Percentiles rank a stretch among this genome's conserved stretches.
Conservation (phyloP, 192 early-diverging fungal species). For the Endogone sp. region DNA sequence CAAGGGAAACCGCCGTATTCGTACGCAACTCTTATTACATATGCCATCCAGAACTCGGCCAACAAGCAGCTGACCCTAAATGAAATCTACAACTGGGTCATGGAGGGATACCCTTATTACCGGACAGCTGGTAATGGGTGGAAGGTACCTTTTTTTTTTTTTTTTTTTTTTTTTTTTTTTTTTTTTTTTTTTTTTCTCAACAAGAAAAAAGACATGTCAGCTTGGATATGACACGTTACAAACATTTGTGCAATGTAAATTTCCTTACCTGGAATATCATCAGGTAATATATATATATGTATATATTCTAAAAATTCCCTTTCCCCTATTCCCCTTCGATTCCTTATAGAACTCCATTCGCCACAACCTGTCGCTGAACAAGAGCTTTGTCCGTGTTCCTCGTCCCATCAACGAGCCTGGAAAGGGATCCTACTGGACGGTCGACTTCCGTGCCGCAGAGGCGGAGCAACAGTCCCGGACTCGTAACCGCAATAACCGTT, state of each 20-base stretch:
- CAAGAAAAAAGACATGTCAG: too few species aligned
- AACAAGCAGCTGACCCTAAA: constrained; percentile 72
- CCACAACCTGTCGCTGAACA: constrained; percentile 81
- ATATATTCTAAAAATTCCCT: too few species aligned
- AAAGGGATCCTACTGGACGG: constrained; percentile 84
- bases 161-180: background rate
- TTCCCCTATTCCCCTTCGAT: too few species aligned
- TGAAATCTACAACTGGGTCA: constrained; percentile 82
- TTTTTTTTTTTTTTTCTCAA: background rate
- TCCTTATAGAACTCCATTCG: constrained; percentile 74
- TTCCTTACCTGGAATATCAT: too few species aligned
- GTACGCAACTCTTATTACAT: constrained; percentile 79
- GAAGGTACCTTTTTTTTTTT: constrained; percentile 36
- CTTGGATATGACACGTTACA: too few species aligned
- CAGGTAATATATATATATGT: too few species aligned
- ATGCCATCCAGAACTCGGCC: constrained; percentile 69
- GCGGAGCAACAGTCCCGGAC: constrained; percentile 15
- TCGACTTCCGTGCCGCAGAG: constrained; percentile 48
- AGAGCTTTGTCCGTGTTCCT: constrained; percentile 73
- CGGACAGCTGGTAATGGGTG: constrained; percentile 66
- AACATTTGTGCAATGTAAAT: too few species aligned
- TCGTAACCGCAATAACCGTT: constrained; percentile 22
- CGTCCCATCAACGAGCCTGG: constrained; percentile 79
- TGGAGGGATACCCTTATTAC: constrained; percentile 76
- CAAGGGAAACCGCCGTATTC: constrained; percentile 72